Evolutionary conservation across 371 early-diverging fungal species (phyloP), one percentile per base, ranked within the genome.

Genomic region (Dichotomocladium elegans): DNA sequence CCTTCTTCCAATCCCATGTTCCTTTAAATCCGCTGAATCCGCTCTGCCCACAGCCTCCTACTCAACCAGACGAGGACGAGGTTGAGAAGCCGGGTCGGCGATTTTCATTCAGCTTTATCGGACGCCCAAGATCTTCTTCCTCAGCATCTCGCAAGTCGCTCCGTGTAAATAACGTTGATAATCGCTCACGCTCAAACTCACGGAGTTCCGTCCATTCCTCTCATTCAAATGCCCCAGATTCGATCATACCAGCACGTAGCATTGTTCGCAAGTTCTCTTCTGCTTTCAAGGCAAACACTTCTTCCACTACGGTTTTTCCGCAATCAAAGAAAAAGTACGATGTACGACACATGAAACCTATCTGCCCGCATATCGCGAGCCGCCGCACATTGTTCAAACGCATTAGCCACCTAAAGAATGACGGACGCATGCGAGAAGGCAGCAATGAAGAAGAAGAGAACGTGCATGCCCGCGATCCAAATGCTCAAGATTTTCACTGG

Each of bases 1-100:
- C 86, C 2, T 90, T 91, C 61, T 91, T 92, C 53, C 93, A 90
- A 55, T 66, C 66, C 7, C 81, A 78, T 5, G 80, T 88, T 25
- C 79, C 81, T 3, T 58, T 58, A 33, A 79, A 75, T 28, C 68
- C 72, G 8, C 57, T 72, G 5, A 77, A 79, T 47, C 84, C 84
- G 1, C 65, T 83, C 12, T n/a, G n/a, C n/a, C n/a, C n/a, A n/a
- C 76, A 78, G 40, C 67, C 68, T 28, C 62, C 65, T 2, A 43
- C 53, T 3, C 25, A 14, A 24, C 30, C 19, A 24, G n/a, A 26
- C n/a, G 15, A 47, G 4, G 51, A 57, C 14, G 27, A 41, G 2
- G 41, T 47, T 41, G 29, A 54, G n/a, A 30, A 24, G 8, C 14
- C 29, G 8, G 31, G 41, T 17, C 60, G 70, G 29, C 47, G 70